Percentiles rank a stretch among this genome's conserved stretches.
These are phyloP conservation scores for Fusarium goolgardi DNA, from an alignment of 2,329 filamentous ascomycete genomes.

Conservation along the genomic window DNA sequence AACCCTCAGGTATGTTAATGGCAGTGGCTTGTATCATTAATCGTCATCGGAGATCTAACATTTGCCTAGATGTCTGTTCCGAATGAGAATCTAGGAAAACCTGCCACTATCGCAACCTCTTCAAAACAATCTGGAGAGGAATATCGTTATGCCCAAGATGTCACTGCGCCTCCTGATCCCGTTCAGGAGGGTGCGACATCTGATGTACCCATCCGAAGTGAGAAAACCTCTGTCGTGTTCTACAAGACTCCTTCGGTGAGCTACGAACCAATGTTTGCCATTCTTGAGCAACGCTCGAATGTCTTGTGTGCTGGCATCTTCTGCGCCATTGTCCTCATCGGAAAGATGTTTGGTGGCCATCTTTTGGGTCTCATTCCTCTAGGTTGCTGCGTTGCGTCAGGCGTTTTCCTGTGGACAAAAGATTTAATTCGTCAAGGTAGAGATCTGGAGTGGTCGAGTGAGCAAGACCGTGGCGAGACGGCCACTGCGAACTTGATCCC, in stretches of 20 bases:
- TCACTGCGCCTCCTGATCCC: slow-evolving; percentile 91
- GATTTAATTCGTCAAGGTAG: slow-evolving; percentile 85
- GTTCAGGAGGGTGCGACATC: slow-evolving; percentile 84
- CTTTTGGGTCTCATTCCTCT: slow-evolving; percentile 82
- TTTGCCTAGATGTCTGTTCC: slow-evolving; percentile 74
- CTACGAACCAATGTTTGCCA: slow-evolving; percentile 87
- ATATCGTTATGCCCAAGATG: slow-evolving; percentile 86
- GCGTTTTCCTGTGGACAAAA: slow-evolving; percentile 89
- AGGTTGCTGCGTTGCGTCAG: slow-evolving; percentile 76
- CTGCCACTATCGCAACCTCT: slow-evolving; percentile 77
- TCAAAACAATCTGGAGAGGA: slow-evolving; percentile 78
- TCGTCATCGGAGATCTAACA: not conserved
- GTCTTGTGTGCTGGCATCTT: slow-evolving; percentile 77
- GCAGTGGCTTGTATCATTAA: not conserved
- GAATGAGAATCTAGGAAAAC: slow-evolving; percentile 86
- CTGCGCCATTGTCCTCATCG: slow-evolving; percentile 78
- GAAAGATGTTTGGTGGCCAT: slow-evolving; percentile 81
- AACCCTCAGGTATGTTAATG: slow-evolving; percentile 70
- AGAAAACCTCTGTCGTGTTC: slow-evolving; percentile 96
- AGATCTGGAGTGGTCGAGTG: slow-evolving; percentile 87
- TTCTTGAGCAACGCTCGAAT: slow-evolving; percentile 79
- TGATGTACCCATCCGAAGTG: slow-evolving; percentile 94
- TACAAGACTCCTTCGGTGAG: slow-evolving; percentile 91
- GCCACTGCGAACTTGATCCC: slow-evolving; percentile 90
- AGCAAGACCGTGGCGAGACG: slow-evolving; percentile 85